Evolutionary conservation across 371 early-diverging fungal species (phyloP).

Genomic region (Lichtheimia ornata): DNA sequence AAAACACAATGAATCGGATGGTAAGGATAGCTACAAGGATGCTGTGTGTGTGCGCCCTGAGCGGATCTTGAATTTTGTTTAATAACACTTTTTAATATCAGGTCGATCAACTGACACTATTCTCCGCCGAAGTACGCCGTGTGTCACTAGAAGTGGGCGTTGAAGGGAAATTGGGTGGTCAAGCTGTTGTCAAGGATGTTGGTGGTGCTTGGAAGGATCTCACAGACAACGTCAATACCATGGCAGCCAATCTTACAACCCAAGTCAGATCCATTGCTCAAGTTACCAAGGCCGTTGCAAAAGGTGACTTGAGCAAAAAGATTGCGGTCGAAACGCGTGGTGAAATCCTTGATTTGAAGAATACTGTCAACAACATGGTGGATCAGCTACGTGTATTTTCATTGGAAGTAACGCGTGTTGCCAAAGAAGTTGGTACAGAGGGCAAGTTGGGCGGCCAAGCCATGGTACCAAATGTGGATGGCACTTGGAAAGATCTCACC

Average conservation of each 20-base stretch:
- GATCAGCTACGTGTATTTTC: constrained; percentile 41
- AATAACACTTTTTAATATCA: background rate
- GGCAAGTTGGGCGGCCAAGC: constrained; percentile 57
- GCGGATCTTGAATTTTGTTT: background rate
- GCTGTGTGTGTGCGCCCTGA: background rate
- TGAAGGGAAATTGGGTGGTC: constrained; percentile 49
- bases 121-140: constrained; percentile 47
- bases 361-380: constrained; percentile 28
- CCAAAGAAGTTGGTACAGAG: constrained; percentile 56
- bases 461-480: constrained; percentile 52
- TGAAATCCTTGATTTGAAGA: constrained; percentile 44
- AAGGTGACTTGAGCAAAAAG: constrained; percentile 58
- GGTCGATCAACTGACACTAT: constrained; percentile 42
- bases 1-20: constrained; percentile 54
- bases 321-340: constrained; percentile 66
- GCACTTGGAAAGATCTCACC: constrained; percentile 69
- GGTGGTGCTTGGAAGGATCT: constrained; percentile 59
- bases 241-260: constrained; percentile 52
- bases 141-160: constrained; percentile 53
- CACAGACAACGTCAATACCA: constrained; percentile 55
- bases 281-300: constrained; percentile 54
- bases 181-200: constrained; percentile 45
- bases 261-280: constrained; percentile 59
- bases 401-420: constrained; percentile 49
- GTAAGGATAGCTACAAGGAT: constrained; percentile 11